These are phyloP conservation scores for Steccherinum ochraceum DNA, from an alignment of 768 basidiomycete species.

Conservation along the genomic window DNA sequence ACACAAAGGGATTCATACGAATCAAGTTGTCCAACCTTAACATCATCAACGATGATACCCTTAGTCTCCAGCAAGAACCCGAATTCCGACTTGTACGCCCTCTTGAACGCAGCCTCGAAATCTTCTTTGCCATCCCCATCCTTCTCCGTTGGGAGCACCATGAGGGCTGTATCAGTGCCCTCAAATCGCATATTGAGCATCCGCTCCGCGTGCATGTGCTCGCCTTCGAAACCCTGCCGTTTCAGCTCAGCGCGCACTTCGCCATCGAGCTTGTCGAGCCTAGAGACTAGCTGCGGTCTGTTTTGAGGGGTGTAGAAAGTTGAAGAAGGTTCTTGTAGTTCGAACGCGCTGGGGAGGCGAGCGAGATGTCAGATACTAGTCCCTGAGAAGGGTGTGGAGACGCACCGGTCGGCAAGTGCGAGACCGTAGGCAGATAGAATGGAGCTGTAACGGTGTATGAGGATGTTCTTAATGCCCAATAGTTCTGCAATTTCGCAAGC, in stretches of 20 bases:
- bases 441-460: slow-evolving; percentile 89
- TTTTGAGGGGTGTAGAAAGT: slow-evolving; percentile 65
- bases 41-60: slow-evolving; percentile 81
- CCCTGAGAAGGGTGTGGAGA: not conserved
- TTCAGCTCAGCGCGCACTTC: slow-evolving; percentile 63
- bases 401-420: slow-evolving; percentile 76
- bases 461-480: slow-evolving; percentile 80
- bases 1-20: slow-evolving; percentile 2
- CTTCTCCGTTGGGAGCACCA: slow-evolving; percentile 57
- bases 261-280: slow-evolving; percentile 62
- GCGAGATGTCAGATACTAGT: not conserved
- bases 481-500: slow-evolving; percentile 88
- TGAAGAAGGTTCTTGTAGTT: slow-evolving; percentile 87
- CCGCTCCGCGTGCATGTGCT: slow-evolving; percentile 68
- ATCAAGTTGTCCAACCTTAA: slow-evolving; percentile 58
- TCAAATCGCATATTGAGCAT: slow-evolving; percentile 93
- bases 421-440: slow-evolving; percentile 92
- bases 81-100: slow-evolving; percentile 80
- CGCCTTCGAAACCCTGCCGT: slow-evolving; percentile 74
- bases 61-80: slow-evolving; percentile 88
- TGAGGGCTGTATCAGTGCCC: slow-evolving; percentile 88
- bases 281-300: slow-evolving; percentile 44
- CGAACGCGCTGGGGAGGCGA: slow-evolving; percentile 52
- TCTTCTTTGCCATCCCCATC: slow-evolving; percentile 58
- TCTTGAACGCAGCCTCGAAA: slow-evolving; percentile 74